Conservation (phyloP, 148 eudicot species). For the Chenopodium album region DNA sequence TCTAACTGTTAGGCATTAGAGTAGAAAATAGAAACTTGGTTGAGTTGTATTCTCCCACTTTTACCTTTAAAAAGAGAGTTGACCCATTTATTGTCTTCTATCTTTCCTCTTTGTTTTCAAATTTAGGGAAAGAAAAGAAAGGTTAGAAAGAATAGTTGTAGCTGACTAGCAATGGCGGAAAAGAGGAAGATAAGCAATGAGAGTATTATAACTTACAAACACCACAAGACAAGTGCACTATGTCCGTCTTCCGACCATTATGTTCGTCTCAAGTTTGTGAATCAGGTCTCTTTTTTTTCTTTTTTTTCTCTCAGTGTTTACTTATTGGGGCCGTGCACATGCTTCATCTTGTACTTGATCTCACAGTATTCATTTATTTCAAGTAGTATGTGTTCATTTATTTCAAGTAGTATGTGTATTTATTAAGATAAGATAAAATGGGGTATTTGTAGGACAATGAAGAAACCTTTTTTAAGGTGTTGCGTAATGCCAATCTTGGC, state of each 20-base stretch:
- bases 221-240: neutral
- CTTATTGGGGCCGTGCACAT: neutral
- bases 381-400: too few species aligned
- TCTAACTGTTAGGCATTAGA: too few species aligned
- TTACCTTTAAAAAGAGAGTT: too few species aligned
- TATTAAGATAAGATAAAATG: neutral
- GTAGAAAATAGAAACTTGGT: too few species aligned
- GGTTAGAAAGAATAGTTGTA: too few species aligned
- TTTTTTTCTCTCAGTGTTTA: neutral
- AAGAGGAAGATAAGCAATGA: neutral
- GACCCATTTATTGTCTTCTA: too few species aligned
- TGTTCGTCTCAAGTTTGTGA: constrained; percentile 13
- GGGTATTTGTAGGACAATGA: neutral
- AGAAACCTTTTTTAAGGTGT: neutral
- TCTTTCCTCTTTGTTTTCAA: too few species aligned
- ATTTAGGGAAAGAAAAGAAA: too few species aligned
- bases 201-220: neutral
- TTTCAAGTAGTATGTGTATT: too few species aligned
- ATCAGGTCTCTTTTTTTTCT: neutral
- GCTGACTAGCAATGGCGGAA: neutral
- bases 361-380: too few species aligned
- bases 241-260: neutral
- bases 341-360: too few species aligned
- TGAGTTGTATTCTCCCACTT: too few species aligned
- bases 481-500: neutral